Base-by-base conservation (phyloP, 192 early-diverging fungal genomes). In the Blastocladiella britannica region DNA sequence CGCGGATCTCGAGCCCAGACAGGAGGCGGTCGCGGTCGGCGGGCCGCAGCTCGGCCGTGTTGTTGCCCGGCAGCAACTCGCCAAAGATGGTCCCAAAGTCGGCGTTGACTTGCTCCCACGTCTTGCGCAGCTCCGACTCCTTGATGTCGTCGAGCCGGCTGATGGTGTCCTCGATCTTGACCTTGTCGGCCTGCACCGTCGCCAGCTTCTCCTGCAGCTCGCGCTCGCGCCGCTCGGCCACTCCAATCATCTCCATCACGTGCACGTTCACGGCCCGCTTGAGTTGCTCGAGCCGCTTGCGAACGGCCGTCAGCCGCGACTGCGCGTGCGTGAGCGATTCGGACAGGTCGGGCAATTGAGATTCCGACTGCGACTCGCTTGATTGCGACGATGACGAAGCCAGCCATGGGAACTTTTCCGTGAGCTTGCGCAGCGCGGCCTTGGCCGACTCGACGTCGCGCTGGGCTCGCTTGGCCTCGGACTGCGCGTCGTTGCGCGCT, bases 81-180 rank as follows among this genome's bases (percentile, higher is more conserved):
- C 78, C 87, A 73, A 99, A 97, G 56, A 99, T 99, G 7, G 71
- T 72, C 7, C 93, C 92, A 80, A 99, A 99, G 64, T 97, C 92
- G 2, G 68, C 69, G 69, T 92, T 89, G 24, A 99, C 95, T 65
- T 87, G 83, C 58, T 76, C 71, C 80, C 87, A 97, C 5, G 95
- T 99, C 47, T 75, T 78, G 58, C 82, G 76, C 22, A 99, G 70
- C 9, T 87, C 82, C 58, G 94, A 89, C 43, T 78, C 80, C 65
- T 95, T 97, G 68, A 89, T 85, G 57, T 87, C 74, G 58, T 94
- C 93, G 25, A 99, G 68, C 7, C 81, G 80, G 7, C 62, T 74
- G 29, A 99, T 88, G 0, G 95, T 99, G 24, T 89, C 82, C 58
- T 93, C 84, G 58, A 99, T 99, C 65, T 93, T 94, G 53, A 79